These are phyloP conservation scores for Graphilbum fragrans DNA, from an alignment of 2,329 filamentous ascomycete species.

Conservation along the genomic window DNA sequence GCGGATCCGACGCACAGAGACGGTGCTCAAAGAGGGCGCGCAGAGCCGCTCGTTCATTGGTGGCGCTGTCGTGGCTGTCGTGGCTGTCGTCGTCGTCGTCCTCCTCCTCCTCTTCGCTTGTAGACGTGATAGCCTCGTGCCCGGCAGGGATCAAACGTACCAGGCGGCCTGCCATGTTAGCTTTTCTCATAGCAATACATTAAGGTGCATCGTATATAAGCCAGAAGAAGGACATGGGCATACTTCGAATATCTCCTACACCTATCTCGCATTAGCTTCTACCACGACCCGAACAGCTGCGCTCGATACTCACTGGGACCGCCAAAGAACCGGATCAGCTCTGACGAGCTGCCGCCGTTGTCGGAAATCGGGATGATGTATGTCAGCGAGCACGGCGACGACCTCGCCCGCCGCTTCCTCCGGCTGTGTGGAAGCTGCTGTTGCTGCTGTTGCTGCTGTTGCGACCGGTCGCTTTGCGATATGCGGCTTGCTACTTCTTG, in stretches of 20 bases:
- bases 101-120: slow-evolving; percentile 14
- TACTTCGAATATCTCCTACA: slow-evolving; percentile 63
- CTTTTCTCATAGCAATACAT: neutral
- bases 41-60: slow-evolving; percentile 60
- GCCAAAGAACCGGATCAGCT: slow-evolving; percentile 87
- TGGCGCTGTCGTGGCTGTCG: slow-evolving; percentile 18
- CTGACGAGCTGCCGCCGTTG: slow-evolving; percentile 88
- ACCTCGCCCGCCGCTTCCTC: slow-evolving; percentile 24
- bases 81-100: neutral
- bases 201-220: neutral
- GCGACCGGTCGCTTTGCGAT: neutral
- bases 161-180: slow-evolving; percentile 62
- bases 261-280: slow-evolving; percentile 6
- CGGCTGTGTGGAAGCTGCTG: neutral
- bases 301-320: slow-evolving; percentile 57
- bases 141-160: slow-evolving; percentile 74
- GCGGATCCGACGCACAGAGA: slow-evolving; percentile 45
- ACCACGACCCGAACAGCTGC: slow-evolving; percentile 1
- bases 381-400: slow-evolving; percentile 54
- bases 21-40: slow-evolving; percentile 81
- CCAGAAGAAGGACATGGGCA: neutral
- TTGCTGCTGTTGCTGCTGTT: neutral
- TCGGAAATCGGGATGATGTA: slow-evolving; percentile 94
- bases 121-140: too few species aligned
- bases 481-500: slow-evolving; percentile 36